Conservation (phyloP, 306 rosid genomes). For the Dryas octopetala region DNA sequence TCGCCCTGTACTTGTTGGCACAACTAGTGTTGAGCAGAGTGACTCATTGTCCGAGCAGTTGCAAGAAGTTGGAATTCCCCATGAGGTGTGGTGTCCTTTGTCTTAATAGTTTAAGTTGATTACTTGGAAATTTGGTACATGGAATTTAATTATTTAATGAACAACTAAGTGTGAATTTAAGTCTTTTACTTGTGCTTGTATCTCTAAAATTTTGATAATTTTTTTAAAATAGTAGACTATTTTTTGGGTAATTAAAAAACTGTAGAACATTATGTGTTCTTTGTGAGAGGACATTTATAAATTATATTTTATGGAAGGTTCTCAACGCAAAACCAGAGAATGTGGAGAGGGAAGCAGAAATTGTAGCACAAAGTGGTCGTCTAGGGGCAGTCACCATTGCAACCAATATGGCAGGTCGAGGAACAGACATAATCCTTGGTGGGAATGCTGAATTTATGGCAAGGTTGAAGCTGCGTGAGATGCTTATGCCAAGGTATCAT, state of each 20-base stretch:
- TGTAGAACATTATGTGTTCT: not conserved
- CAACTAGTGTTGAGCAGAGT: conserved; percentile 97
- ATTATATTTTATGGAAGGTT: conserved; percentile 55
- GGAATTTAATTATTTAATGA: not conserved
- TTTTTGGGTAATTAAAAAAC: not conserved
- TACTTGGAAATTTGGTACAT: not conserved
- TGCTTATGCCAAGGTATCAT: conserved; percentile 87
- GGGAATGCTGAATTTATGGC: conserved; percentile 99
- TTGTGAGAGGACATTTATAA: conserved; percentile 5
- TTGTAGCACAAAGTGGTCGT: conserved; percentile 98
- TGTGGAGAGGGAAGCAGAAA: conserved; percentile 99
- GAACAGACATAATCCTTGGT: conserved; percentile 97
- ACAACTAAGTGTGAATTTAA: not conserved
- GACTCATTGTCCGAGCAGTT: conserved; percentile 81
- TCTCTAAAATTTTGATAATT: conserved; percentile 5
- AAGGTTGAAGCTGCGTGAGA: conserved; percentile 90
- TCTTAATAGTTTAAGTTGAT: conserved; percentile 20
- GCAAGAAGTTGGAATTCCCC: conserved; percentile 83
- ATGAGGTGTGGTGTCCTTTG: conserved; percentile 59
- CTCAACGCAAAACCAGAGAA: conserved; percentile 99
- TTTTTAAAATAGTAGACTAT: not conserved
- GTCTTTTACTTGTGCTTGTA: conserved; percentile 9
- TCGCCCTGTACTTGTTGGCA: conserved; percentile 96
- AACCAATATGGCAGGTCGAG: conserved; percentile 99
- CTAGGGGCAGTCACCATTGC: conserved; percentile 95